phyloP scores from a whole-genome alignment of 148 eudicot genomes.

The Vaccinium corymbosum region DNA sequence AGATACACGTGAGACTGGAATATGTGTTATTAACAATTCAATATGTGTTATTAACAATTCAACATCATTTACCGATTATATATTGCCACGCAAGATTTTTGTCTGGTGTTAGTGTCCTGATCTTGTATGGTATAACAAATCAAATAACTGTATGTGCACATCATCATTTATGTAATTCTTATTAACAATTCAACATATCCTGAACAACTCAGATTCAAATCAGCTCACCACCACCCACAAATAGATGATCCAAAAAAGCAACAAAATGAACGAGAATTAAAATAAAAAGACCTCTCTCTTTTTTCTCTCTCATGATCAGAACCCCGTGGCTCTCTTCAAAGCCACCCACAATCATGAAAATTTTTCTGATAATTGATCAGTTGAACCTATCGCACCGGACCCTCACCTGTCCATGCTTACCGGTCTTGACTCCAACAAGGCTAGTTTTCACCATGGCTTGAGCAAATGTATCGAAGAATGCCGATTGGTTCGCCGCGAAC shows the following conservation, averaged over 20 bases:
- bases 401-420: conserved; percentile 20
- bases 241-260: no score
- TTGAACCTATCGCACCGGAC: conserved; percentile 25
- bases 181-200: no score
- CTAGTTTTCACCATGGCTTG: conserved; percentile 25
- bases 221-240: no score
- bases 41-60: no score
- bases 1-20: no score
- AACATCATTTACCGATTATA: no score
- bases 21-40: no score
- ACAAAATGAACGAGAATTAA: no score
- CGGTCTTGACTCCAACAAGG: conserved; percentile 21
- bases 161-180: neutral
- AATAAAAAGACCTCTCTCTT: neutral
- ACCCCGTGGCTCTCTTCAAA: neutral
- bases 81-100: no score
- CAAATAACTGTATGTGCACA: no score
- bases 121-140: neutral
- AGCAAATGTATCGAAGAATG: conserved; percentile 18
- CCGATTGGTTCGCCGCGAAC: conserved; percentile 15
- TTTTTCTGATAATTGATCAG: neutral
- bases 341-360: neutral
- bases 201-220: no score
- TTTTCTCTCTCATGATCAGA: neutral
- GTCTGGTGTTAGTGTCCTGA: no score